phyloP scores from a whole-genome alignment of 768 basidiomycete species.

The Lactarius evosmus region DNA sequence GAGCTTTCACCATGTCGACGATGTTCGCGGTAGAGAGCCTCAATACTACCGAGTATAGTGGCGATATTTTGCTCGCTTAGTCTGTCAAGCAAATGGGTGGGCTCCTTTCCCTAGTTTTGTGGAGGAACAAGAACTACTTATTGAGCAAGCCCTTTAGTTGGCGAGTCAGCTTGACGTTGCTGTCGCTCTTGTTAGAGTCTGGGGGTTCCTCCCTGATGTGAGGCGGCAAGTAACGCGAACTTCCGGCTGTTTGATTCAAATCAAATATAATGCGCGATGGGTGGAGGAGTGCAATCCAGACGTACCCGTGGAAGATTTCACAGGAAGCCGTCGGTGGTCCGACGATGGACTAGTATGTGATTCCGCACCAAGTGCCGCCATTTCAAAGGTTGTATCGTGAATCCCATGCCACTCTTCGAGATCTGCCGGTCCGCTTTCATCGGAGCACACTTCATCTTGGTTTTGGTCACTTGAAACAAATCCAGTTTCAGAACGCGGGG shows the following conservation, averaged over 20 bases:
- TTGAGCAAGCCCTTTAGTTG: conserved; percentile 88
- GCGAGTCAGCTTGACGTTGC: conserved; percentile 55
- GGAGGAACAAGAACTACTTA: conserved; percentile 46
- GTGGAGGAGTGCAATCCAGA: background rate
- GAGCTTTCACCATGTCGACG: conserved; percentile 65
- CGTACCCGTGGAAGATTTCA: conserved; percentile 1
- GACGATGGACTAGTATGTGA: conserved; percentile 8
- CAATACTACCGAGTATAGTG: conserved; percentile 67
- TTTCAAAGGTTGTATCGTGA: conserved; percentile 31
- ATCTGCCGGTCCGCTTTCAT: conserved; percentile 26
- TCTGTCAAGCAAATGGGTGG: conserved; percentile 39
- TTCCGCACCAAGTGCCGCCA: conserved; percentile 28
- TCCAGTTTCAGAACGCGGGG: conserved; percentile 27
- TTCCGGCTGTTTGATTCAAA: conserved; percentile 29
- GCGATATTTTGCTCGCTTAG: conserved; percentile 89
- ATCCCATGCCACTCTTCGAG: conserved; percentile 44
- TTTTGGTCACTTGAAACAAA: conserved; percentile 31
- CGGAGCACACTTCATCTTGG: conserved; percentile 31
- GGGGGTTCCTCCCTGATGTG: conserved; percentile 56
- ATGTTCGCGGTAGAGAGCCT: conserved; percentile 72
- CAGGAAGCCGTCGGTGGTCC: conserved; percentile 8
- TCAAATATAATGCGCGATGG: background rate
- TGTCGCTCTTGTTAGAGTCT: conserved; percentile 40
- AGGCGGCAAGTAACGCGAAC: conserved; percentile 73
- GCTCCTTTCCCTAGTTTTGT: background rate